phyloP scores from a whole-genome alignment of 345 rosid genomes.

The Acer saccharum region DNA sequence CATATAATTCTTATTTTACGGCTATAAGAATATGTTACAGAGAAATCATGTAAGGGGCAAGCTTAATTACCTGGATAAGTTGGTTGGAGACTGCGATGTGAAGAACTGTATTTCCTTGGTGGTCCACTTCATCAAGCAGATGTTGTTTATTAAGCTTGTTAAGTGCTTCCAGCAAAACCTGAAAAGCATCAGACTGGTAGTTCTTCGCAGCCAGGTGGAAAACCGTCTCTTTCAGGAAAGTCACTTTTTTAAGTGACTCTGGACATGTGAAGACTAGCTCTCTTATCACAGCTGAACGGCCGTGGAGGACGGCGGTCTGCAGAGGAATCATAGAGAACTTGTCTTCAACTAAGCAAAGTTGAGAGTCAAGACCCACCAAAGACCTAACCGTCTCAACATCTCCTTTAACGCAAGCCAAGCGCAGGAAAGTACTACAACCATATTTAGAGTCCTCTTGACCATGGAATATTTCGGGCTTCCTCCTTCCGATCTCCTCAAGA shows the following conservation, averaged over 20 bases:
- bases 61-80: background rate
- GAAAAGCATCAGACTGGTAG: background rate
- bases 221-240: background rate
- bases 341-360: background rate
- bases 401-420: background rate
- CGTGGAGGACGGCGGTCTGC: background rate
- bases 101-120: conserved; percentile 13
- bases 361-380: background rate
- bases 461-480: background rate
- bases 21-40: too few species aligned
- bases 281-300: conserved; percentile 1
- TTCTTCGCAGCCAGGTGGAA: conserved; percentile 18
- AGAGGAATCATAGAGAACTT: background rate
- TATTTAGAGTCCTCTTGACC: background rate
- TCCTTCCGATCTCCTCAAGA: background rate
- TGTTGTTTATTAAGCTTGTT: background rate
- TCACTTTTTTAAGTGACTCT: background rate
- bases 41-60: too few species aligned
- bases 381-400: background rate
- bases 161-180: conserved; percentile 6
- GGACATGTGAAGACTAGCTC: background rate
- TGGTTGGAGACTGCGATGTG: conserved; percentile 10
- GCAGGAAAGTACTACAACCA: background rate
- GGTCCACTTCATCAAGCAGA: background rate
- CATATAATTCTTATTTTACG: background rate